Evolutionary conservation across 345 rosid species (phyloP).

Genomic region (Eucalyptus regnans): DNA sequence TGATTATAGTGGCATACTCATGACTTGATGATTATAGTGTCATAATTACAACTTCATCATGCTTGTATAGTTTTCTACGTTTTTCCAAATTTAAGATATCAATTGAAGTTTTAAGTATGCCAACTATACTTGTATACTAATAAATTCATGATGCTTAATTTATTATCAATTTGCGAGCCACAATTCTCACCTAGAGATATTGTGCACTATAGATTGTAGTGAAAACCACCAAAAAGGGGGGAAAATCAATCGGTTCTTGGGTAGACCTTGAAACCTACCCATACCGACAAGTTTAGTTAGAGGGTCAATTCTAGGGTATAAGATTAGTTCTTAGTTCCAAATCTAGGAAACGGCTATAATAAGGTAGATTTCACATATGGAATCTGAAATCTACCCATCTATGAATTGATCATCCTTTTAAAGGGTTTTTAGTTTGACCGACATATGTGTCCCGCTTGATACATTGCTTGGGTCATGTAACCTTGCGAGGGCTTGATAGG

Average conservation of each 20-base stretch:
- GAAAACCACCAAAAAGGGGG: neutral
- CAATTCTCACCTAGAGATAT: neutral
- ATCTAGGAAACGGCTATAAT: too few relatives aligned
- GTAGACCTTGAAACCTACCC: neutral
- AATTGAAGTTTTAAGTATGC: neutral
- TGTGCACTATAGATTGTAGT: neutral
- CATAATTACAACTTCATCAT: neutral
- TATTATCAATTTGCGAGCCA: fast-evolving
- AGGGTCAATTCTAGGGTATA: fast-evolving
- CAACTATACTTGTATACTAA: too few relatives aligned
- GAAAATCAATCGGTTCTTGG: neutral
- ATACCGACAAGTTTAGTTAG: neutral
- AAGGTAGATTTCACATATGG: neutral
- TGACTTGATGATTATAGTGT: too few relatives aligned
- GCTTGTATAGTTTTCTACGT: neutral
- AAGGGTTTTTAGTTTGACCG: too few relatives aligned
- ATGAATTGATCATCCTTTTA: neutral
- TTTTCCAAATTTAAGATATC: neutral
- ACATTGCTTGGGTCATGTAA: neutral
- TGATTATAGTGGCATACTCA: neutral
- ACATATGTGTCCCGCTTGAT: too few relatives aligned
- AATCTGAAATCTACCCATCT: too few relatives aligned
- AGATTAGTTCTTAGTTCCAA: neutral
- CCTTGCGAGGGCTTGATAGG: neutral
- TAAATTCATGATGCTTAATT: neutral